A percentile compares a stretch with the other conserved stretches of the same genome.
phyloP scores from a whole-genome alignment of 805 yeast genomes.

The Teunomyces cretensis region DNA sequence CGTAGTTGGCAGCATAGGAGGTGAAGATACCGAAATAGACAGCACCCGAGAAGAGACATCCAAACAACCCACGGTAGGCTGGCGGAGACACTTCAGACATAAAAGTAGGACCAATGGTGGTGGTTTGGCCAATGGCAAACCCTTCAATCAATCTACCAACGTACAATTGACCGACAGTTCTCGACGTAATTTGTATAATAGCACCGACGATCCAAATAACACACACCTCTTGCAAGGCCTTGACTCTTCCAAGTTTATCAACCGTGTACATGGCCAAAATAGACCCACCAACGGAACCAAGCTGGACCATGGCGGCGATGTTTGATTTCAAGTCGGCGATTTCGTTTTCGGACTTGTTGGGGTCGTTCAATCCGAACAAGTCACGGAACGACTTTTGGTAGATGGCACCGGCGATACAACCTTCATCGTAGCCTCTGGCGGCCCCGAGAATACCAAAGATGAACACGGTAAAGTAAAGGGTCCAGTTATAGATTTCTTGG shows the following conservation, averaged over 20 bases:
- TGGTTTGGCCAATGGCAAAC: constrained; percentile 55
- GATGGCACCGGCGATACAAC: constrained; percentile 46
- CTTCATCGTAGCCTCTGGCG: constrained; percentile 61
- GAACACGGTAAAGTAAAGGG: constrained; percentile 44
- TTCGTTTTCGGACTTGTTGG: constrained; percentile 27
- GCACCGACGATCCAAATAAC: constrained; percentile 38
- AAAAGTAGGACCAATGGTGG: constrained; percentile 56
- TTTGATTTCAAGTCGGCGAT: constrained; percentile 51
- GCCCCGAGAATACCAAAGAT: constrained; percentile 57
- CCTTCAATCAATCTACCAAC: constrained; percentile 60
- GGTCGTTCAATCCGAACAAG: constrained; percentile 46
- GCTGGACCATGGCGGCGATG: constrained; percentile 58
- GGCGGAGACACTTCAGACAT: constrained; percentile 55
- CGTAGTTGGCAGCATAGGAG: constrained; percentile 51
- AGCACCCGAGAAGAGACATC: constrained; percentile 55
- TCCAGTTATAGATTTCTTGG: constrained; percentile 46
- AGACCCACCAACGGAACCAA: constrained; percentile 57
- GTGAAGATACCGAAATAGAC: constrained; percentile 55
- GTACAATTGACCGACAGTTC: constrained; percentile 48
- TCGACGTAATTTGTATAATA: constrained; percentile 48
- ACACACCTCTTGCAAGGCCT: constrained; percentile 46
- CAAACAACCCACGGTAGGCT: constrained; percentile 51
- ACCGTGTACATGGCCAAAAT: constrained; percentile 47
- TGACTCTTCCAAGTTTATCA: constrained; percentile 52
- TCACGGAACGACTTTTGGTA: constrained; percentile 43